Evolutionary conservation across 2,329 filamentous ascomycete genomes (phyloP), one percentile per base, ranked within the genome.

Genomic region (Laburnicola sp.): DNA sequence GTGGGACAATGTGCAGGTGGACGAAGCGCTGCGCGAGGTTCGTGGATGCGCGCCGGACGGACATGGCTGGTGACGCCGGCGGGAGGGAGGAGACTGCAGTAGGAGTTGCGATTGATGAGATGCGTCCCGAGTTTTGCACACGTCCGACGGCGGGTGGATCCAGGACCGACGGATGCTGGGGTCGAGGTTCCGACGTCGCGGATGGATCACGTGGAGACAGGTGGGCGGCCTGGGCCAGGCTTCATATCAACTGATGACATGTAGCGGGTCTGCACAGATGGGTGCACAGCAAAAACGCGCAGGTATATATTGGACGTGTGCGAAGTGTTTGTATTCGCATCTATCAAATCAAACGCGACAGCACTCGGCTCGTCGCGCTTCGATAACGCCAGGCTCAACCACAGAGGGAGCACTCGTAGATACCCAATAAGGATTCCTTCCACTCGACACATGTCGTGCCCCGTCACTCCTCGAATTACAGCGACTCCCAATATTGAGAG

Each of bases 1-100:
- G 75, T 3, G 79, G 79, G 16, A 72, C 64, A 47, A 80, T 76
- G 48, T 72, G 71, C 48, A 81, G 51, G 54, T 80, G 76, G 6
- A 81, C 68, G 7, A 75, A 75, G 42, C 76, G 74, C 41, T 62
- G 62, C n/a, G 72, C 61, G 26, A 75, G 60, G 21, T 64, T 52
- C 16, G 56, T 45, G 5, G 61, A 53, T 21, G 63, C 64, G 44
- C 58, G 57, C 22, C 65, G 64, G 57, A 56, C 40, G 44, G 69
- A 61, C 68, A 71, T 74, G 53, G 52, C 31, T 45, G 43, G 25
- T 45, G 40, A 36, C 49, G 30, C 43, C 40, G 48, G 22, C 22
- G 48, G 46, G 32, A 38, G 43, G 43, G 45, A 37, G 42, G 48
- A 23, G 25, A 27, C 37, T 43, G 45, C 27, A 26, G 41, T 48